phyloP scores from a whole-genome alignment of 1,284 basidiomycete genomes.

The Ustilago vetiveriae region DNA sequence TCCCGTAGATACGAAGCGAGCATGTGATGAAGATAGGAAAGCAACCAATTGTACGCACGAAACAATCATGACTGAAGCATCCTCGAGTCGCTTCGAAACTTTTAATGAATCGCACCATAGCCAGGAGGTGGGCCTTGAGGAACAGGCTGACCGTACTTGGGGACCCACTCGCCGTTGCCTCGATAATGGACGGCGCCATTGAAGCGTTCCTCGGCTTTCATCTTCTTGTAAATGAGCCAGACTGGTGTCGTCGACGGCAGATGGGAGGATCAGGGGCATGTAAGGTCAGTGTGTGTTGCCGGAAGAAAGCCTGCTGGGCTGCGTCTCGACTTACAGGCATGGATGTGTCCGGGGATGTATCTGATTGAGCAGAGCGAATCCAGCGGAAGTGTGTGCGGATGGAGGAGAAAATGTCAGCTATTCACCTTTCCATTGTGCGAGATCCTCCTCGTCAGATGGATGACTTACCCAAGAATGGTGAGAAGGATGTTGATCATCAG shows the following conservation, averaged over 20 bases:
- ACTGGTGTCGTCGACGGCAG: slow-evolving; percentile 7
- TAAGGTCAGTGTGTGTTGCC: neutral
- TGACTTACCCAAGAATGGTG: slow-evolving; percentile 72
- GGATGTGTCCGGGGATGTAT: slow-evolving; percentile 40
- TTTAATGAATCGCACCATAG: slow-evolving; percentile 34
- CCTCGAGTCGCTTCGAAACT: neutral
- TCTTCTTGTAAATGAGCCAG: slow-evolving; percentile 55
- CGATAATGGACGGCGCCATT: slow-evolving; percentile 43
- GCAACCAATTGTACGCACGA: too few species aligned
- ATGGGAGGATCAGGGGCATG: neutral
- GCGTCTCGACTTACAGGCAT: slow-evolving; percentile 32
- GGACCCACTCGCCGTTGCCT: slow-evolving; percentile 53
- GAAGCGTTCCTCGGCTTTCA: slow-evolving; percentile 53
- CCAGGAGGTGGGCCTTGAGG: slow-evolving; percentile 29
- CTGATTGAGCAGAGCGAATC: slow-evolving; percentile 1
- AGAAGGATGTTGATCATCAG: slow-evolving; percentile 81
- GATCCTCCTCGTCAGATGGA: neutral
- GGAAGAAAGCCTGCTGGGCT: neutral
- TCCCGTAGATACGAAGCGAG: too few species aligned
- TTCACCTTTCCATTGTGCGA: too few species aligned
- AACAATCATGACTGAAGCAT: too few species aligned
- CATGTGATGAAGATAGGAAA: too few species aligned
- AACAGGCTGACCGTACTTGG: slow-evolving; percentile 29
- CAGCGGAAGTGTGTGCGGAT: neutral
- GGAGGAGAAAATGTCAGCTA: neutral